Percentiles rank a stretch among this genome's conserved stretches.
phyloP scores from a whole-genome alignment of 148 eudicot genomes.

The Rhododendron ovatum region DNA sequence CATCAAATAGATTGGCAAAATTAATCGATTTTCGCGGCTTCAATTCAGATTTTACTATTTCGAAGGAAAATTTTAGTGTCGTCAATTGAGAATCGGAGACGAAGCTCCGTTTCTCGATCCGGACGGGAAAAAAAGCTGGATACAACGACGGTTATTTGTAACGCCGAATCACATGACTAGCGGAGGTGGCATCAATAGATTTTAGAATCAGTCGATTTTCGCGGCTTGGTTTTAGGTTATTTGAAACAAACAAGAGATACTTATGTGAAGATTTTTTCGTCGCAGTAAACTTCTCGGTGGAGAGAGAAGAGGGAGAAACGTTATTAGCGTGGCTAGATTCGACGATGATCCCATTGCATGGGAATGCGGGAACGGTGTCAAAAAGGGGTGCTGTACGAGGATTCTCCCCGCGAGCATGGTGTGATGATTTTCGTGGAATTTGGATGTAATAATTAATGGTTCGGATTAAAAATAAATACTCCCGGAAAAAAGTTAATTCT shows the following conservation, averaged over 20 bases:
- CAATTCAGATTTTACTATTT: neutral
- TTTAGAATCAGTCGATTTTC: neutral
- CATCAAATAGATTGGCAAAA: neutral
- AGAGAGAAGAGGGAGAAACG: too few relatives aligned
- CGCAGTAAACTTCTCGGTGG: too few relatives aligned
- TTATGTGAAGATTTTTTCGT: neutral
- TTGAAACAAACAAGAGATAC: neutral
- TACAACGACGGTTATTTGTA: too few relatives aligned
- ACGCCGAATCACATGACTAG: too few relatives aligned
- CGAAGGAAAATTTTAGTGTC: neutral
- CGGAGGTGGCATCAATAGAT: too few relatives aligned
- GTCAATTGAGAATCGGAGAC: neutral
- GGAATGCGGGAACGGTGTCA: neutral
- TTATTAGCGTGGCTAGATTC: too few relatives aligned
- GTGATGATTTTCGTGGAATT: too few relatives aligned
- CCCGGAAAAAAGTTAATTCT: fast-evolving
- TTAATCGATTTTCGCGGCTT: neutral
- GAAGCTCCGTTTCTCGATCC: neutral
- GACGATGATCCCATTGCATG: neutral
- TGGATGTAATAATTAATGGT: too few relatives aligned
- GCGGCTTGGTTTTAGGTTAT: neutral
- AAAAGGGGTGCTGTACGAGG: too few relatives aligned
- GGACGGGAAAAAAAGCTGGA: neutral
- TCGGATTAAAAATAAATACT: too few relatives aligned
- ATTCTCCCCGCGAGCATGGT: too few relatives aligned